These are phyloP conservation scores for Aspergillus hiratsukae DNA, from an alignment of 2,329 filamentous ascomycete species.

Conservation along the genomic window DNA sequence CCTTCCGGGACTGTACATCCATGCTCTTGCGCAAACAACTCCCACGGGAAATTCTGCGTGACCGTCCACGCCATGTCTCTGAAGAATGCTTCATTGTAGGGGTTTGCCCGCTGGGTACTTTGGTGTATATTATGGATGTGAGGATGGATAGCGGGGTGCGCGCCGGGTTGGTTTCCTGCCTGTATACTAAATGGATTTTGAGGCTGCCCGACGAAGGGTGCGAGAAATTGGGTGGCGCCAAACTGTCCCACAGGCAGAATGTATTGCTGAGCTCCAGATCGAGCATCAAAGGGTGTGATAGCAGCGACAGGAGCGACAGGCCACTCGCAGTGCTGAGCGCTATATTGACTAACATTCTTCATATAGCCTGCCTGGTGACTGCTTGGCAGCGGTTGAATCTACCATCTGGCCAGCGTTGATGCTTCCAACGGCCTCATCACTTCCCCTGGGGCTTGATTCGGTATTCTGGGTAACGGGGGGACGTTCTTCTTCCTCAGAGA, in stretches of 20 bases:
- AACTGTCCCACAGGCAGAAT: neutral
- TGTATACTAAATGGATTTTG: neutral
- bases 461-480: neutral
- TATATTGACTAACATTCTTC: neutral
- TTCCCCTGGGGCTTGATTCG: neutral
- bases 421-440: neutral
- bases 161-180: neutral
- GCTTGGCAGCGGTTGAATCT: neutral
- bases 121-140: neutral
- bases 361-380: neutral
- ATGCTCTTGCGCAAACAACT: conserved; percentile 19
- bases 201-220: neutral
- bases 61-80: conserved; percentile 20
- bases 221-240: neutral
- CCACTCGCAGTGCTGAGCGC: neutral
- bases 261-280: neutral
- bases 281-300: neutral
- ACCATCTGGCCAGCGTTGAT: neutral
- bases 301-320: neutral
- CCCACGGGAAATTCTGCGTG: conserved; percentile 18
- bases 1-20: conserved; percentile 16
- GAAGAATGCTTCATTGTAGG: conserved; percentile 20
- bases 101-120: neutral
- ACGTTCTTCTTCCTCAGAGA: neutral
- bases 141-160: neutral